A percentile compares a stretch with the other conserved stretches of the same genome.
Evolutionary conservation across 2,329 filamentous ascomycete species (phyloP).

Genomic region (Scleromitrula shiraiana): DNA sequence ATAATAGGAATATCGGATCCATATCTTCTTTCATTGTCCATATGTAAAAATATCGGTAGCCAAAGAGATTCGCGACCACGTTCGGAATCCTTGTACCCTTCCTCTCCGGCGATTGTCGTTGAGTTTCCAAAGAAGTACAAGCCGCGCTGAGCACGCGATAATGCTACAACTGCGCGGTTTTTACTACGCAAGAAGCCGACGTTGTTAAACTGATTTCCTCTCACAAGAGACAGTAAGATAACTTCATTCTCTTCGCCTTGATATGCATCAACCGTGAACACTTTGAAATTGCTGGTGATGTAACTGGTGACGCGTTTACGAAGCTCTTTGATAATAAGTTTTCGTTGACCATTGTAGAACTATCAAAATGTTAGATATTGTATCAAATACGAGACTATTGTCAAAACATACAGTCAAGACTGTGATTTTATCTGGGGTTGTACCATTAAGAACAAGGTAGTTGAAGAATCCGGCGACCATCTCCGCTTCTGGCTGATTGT

Average conservation of each 20-base stretch:
- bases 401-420: constrained; percentile 51
- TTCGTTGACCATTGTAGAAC: constrained; percentile 81
- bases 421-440: constrained; percentile 56
- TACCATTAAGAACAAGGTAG: constrained; percentile 64
- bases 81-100: constrained; percentile 11
- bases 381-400: not conserved
- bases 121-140: constrained; percentile 82
- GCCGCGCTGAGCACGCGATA: constrained; percentile 64
- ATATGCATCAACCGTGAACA: constrained; percentile 80
- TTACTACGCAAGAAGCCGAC: constrained; percentile 68
- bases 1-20: constrained; percentile 46
- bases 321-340: constrained; percentile 46
- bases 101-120: constrained; percentile 33
- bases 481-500: constrained; percentile 63
- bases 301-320: constrained; percentile 33
- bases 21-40: constrained; percentile 34
- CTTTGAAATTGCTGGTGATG: constrained; percentile 36
- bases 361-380: constrained; percentile 4
- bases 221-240: constrained; percentile 70
- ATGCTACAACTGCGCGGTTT: constrained; percentile 50
- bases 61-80: constrained; percentile 23
- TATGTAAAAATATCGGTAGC: constrained; percentile 31
- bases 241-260: constrained; percentile 89
- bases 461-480: constrained; percentile 68
- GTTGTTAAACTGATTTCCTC: constrained; percentile 49